phyloP scores from a whole-genome alignment of 2,329 filamentous ascomycete genomes.

The Periglandula ipomoeae region DNA sequence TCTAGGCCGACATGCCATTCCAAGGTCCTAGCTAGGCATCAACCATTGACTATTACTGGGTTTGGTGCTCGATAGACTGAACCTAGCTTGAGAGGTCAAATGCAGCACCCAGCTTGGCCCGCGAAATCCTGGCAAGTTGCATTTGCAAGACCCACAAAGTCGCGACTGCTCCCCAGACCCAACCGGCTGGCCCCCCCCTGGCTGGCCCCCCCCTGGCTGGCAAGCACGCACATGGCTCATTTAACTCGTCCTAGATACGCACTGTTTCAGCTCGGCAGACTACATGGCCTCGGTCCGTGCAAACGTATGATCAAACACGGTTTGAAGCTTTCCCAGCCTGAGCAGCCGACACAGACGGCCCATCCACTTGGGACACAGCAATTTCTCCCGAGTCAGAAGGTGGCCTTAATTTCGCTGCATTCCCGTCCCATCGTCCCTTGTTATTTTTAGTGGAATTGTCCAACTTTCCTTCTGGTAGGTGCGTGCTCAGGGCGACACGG shows the following conservation, averaged over 20 bases:
- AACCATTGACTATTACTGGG: too few relatives aligned
- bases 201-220: neutral
- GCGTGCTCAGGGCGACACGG: neutral
- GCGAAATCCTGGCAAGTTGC: neutral
- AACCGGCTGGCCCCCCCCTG: conserved; percentile 1
- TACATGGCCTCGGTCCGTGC: neutral
- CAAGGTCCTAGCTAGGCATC: too few relatives aligned
- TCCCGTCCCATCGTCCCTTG: conserved; percentile 10
- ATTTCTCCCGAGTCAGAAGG: conserved; percentile 16
- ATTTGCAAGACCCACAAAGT: neutral
- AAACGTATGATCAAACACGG: too few relatives aligned
- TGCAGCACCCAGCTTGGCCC: too few relatives aligned
- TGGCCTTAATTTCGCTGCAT: conserved; percentile 17
- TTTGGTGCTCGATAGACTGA: too few relatives aligned
- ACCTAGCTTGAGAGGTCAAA: too few relatives aligned
- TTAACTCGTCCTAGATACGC: too few relatives aligned
- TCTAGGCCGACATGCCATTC: too few relatives aligned
- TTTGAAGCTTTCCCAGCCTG: too few relatives aligned
- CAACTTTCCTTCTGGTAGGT: neutral
- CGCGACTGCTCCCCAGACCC: conserved; percentile 4
- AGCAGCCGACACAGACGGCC: too few relatives aligned
- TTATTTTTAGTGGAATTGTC: neutral
- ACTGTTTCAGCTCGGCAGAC: too few relatives aligned
- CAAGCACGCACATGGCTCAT: neutral
- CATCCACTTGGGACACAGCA: conserved; percentile 15